Evolutionary conservation across 2,329 filamentous ascomycete genomes (phyloP), one percentile per base, ranked within the genome.

Genomic region (Neopestalotiopsis rosae): DNA sequence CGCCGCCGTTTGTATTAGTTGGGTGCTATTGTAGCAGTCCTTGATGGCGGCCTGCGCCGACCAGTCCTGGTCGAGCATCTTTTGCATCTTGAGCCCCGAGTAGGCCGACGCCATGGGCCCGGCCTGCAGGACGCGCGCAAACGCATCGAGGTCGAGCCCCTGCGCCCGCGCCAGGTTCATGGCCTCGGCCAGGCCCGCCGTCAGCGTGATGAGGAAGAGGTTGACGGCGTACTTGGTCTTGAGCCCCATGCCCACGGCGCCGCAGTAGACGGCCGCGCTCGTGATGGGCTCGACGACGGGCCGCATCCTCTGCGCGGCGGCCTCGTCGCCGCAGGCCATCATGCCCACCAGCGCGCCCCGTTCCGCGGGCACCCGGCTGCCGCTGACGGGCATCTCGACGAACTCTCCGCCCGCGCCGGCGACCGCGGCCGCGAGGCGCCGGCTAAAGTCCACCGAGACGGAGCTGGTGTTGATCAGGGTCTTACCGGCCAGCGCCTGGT

Each of bases 361-460:
- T 67, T 79, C 78, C 1, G 78, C 79, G 1, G 78, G 79, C 0
- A 77, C 68, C 57, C 76, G 76, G 72, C 78, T 78, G 6, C 78
- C 79, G 64, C 78, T 80, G 40, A 80, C 78, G 2, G 78, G 78
- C 78, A 80, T 79, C 66, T 79, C 78, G 52, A 80, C 67, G 32
- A 76, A 80, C 3, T 74, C 59, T 1, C 78, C 78, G 1, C 78
- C 76, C 3, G 74, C 75, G 2, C 61, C 32, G 5, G 64, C 61
- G 3, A 78, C 72, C 28, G 75, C 67, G 17, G 71, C 65, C 4
- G 71, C 74, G 2, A 79, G 70, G 1, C 67, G 38, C 12, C 71
- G 70, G 67, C 75, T 78, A 49, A 73, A 76, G 0, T 73, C 72
- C 0, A 73, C 76, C 0, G 76, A 69, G 1, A 79, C 75, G 1